These are phyloP conservation scores for Picochlorum sp. DNA, from an alignment of 139 green algal genomes.

Conservation along the genomic window DNA sequence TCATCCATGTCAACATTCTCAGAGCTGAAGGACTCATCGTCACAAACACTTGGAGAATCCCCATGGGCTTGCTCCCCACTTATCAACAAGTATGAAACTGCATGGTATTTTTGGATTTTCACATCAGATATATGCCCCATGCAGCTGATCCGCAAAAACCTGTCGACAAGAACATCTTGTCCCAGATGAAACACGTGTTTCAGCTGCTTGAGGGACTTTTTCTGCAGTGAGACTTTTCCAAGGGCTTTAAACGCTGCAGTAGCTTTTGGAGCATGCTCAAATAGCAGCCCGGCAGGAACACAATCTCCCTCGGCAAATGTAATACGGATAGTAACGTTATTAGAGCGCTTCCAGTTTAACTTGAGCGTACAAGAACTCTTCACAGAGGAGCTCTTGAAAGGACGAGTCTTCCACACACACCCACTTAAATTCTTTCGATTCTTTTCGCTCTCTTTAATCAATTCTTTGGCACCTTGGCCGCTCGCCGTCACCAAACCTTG, in stretches of 20 bases:
- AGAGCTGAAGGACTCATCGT: too few species aligned
- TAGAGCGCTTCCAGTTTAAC: constrained; percentile 11
- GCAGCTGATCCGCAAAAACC: constrained; percentile 38
- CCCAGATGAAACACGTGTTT: constrained; percentile 38
- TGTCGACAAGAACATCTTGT: constrained; percentile 17
- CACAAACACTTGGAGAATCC: background rate
- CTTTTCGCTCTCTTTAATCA: background rate
- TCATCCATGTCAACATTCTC: too few species aligned
- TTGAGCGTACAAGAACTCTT: constrained; percentile 27
- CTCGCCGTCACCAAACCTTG: constrained; percentile 14
- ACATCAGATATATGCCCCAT: constrained; percentile 20
- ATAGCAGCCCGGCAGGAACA: constrained; percentile 18
- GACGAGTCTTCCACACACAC: constrained; percentile 8
- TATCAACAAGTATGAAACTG: constrained; percentile 20
- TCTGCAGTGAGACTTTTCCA: constrained; percentile 24
- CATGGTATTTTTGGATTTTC: constrained; percentile 12
- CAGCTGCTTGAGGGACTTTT: constrained; percentile 23
- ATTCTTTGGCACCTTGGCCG: constrained; percentile 21
- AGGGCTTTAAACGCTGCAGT: constrained; percentile 28
- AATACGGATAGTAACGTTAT: constrained; percentile 29
- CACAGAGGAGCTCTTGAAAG: constrained; percentile 11
- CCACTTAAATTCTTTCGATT: background rate
- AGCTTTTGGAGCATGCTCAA: constrained; percentile 20
- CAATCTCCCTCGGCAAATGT: constrained; percentile 16
- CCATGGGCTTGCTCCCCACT: constrained; percentile 8